Evolutionary conservation across 345 rosid species (phyloP), one percentile per base, ranked within the genome.

Genomic region (Anastatica hierochuntica): DNA sequence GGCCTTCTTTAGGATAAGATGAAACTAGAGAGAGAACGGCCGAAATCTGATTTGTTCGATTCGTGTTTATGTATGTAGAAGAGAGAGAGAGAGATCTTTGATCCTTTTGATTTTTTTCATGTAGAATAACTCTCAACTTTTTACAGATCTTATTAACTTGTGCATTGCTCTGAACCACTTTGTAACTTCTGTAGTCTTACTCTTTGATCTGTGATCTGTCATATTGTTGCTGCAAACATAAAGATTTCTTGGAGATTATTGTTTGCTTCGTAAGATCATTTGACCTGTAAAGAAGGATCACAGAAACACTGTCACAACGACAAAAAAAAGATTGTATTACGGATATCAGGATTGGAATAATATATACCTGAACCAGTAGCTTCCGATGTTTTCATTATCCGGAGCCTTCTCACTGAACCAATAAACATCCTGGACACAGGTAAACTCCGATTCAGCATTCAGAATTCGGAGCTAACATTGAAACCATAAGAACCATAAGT

Each of bases 351-450:
- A 11, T 29, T 56, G 53, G 57, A 45, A 51, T 8, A 38, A 58
- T 20, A 21, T 17, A 29, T 68, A 71, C 88, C 83, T 23, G 79
- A 64, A 64, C 96, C 92, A 50, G 77, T 86, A 30, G 96, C 92
- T 42, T 84, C 96, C 6, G 80, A 74, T 42, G 72, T 78, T 76
- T 83, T 77, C 90, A 79, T 85, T 69, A 92, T 85, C 72, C 89
- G 65, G 48, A 92, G 94, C 81, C 95, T 83, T 76, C 66, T 88
- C 63, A 88, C 95, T 1, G 88, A 80, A 58, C 54, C 49, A 41
- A 79, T 62, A 57, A 88, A 92, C 95, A 92, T 82, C 77, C 98
- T 92, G 76, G 51, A 66, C 14, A 35, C 24, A 65, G 55, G 45
- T 68, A 13, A 14, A 19, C 10, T 23, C 12, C 1, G 2, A 21